Conservation (phyloP, 345 rosid species). For the Adansonia digitata region DNA sequence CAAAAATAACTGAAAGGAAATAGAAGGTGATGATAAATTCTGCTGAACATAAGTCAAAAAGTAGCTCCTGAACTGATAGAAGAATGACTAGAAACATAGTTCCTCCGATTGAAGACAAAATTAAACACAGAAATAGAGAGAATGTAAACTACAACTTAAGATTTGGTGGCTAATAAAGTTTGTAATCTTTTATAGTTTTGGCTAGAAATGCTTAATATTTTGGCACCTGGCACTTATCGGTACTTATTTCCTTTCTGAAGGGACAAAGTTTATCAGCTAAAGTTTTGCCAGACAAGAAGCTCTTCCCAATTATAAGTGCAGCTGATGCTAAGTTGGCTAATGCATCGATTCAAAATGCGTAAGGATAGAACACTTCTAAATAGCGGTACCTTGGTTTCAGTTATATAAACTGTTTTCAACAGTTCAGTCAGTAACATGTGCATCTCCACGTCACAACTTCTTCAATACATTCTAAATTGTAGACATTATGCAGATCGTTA, state of each 20-base stretch:
- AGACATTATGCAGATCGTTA: constrained; percentile 34
- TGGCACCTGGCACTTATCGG: background rate
- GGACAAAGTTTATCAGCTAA: constrained; percentile 71
- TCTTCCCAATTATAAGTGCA: constrained; percentile 56
- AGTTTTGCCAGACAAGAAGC: constrained; percentile 42
- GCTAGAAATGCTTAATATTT: background rate
- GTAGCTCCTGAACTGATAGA: background rate
- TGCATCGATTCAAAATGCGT: constrained; percentile 52
- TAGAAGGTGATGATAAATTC: background rate
- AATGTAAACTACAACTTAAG: background rate
- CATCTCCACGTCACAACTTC: too few relatives aligned
- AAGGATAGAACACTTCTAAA: constrained; percentile 21
- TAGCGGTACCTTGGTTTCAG: background rate
- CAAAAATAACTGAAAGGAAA: too few relatives aligned
- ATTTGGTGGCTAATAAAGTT: background rate
- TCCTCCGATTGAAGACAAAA: background rate
- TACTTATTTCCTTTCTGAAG: constrained; percentile 26
- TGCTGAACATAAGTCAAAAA: background rate
- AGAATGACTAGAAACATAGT: background rate
- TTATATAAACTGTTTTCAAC: background rate
- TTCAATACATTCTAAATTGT: background rate
- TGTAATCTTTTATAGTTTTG: background rate
- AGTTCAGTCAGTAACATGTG: background rate
- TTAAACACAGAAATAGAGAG: background rate
- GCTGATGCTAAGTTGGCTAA: constrained; percentile 47